These are phyloP conservation scores for Pythium sp. DNA, from an alignment of 352 stramenopile genomes.

Conservation along the genomic window DNA sequence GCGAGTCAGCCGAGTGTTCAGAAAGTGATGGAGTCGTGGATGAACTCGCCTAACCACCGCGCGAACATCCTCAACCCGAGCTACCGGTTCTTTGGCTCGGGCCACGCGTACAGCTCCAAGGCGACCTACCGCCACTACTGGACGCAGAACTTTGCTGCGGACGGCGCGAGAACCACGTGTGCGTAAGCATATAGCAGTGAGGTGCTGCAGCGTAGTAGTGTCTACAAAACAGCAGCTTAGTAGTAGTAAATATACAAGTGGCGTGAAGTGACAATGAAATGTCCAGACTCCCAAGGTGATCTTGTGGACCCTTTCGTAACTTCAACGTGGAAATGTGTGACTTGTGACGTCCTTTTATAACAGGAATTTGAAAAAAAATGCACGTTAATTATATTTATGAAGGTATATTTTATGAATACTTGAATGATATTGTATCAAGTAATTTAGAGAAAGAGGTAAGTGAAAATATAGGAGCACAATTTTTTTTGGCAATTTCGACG, in stretches of 20 bases:
- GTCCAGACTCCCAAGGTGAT: neutral
- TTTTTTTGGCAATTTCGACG: too few species aligned
- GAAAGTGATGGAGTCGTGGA: slow-evolving; percentile 23
- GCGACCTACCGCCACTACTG: slow-evolving; percentile 23
- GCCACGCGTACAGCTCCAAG: slow-evolving; percentile 21
- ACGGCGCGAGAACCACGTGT: slow-evolving; percentile 7
- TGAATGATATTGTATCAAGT: neutral
- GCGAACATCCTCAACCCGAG: slow-evolving; percentile 20
- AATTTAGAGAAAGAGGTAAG: too few species aligned
- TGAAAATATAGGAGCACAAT: too few species aligned
- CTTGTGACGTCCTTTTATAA: neutral
- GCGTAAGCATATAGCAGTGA: slow-evolving; percentile 25
- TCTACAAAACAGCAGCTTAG: neutral
- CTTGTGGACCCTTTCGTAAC: neutral
- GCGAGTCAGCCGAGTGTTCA: slow-evolving; percentile 5
- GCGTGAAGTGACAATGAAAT: neutral
- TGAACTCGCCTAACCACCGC: slow-evolving; percentile 27
- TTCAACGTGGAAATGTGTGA: slow-evolving; percentile 1
- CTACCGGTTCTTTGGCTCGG: slow-evolving; percentile 25
- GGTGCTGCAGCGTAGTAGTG: neutral
- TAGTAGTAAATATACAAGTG: neutral
- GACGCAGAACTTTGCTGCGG: slow-evolving; percentile 24
- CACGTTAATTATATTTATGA: neutral
- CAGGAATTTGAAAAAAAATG: neutral
- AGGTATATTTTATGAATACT: neutral